Evolutionary conservation across 2,329 filamentous ascomycete species (phyloP).

Genomic region (Ascochyta fabae): DNA sequence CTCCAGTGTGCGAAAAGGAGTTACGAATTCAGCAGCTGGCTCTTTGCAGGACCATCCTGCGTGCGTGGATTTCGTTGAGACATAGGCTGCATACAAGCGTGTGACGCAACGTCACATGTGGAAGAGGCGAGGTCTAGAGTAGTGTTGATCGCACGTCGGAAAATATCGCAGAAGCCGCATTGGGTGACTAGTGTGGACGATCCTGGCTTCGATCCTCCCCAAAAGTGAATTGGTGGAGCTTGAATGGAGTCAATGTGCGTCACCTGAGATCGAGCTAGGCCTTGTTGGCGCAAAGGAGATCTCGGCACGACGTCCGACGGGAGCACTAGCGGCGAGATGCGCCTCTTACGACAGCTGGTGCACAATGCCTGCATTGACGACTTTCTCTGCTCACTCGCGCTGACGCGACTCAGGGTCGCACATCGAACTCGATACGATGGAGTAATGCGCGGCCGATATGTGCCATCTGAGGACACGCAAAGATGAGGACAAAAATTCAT

Average conservation of each 20-base stretch:
- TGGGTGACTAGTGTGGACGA: background rate
- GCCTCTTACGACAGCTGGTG: background rate
- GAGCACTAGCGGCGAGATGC: background rate
- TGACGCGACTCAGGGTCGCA: too few species aligned
- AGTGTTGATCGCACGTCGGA: background rate
- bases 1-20: background rate
- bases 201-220: conserved; percentile 3
- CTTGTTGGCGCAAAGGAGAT: background rate
- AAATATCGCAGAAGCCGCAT: background rate
- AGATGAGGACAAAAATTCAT: too few species aligned
- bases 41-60: background rate
- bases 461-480: too few species aligned
- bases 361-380: background rate
- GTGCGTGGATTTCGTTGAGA: background rate
- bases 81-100: background rate
- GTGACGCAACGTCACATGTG: background rate
- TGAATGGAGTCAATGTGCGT: background rate
- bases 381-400: too few species aligned
- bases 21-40: background rate
- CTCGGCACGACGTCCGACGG: background rate
- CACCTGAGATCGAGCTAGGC: background rate
- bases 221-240: background rate
- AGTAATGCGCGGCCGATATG: too few species aligned
- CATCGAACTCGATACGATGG: too few species aligned
- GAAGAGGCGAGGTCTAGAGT: background rate